phyloP scores from a whole-genome alignment of 2,329 filamentous ascomycete species.

The Fusarium sp. region DNA sequence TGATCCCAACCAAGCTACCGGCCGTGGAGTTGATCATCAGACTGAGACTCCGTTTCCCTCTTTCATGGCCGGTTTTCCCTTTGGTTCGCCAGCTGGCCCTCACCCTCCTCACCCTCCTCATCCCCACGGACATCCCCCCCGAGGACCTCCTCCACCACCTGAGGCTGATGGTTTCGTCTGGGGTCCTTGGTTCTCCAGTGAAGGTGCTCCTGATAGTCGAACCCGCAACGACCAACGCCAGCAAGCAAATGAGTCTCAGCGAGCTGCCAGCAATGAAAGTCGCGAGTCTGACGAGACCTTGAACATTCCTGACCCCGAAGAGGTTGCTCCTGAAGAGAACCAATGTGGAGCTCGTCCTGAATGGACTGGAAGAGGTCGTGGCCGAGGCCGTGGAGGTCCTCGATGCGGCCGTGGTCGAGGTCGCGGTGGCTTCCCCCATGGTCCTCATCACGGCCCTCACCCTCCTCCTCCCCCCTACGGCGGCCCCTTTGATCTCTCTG shows the following conservation, averaged over 20 bases:
- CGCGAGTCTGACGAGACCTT: conserved; percentile 53
- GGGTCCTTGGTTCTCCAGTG: conserved; percentile 45
- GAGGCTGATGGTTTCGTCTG: conserved; percentile 44
- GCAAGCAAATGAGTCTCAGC: conserved; percentile 30
- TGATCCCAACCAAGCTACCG: conserved; percentile 49
- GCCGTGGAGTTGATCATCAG: conserved; percentile 56
- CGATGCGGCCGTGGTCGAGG: conserved; percentile 39
- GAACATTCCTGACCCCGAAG: conserved; percentile 51
- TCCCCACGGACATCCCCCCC: conserved; percentile 25
- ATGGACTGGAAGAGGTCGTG: conserved; percentile 41
- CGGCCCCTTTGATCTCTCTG: conserved; percentile 54
- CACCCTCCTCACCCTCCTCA: conserved; percentile 17
- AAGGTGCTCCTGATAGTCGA: conserved; percentile 39
- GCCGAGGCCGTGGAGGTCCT: conserved; percentile 40
- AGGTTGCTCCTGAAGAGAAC: conserved; percentile 50
- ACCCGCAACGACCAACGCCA: conserved; percentile 37
- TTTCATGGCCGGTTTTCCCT: conserved; percentile 53
- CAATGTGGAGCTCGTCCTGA: conserved; percentile 40
- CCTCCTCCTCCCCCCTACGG: conserved; percentile 30
- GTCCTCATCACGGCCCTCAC: conserved; percentile 37
- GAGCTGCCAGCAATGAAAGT: conserved; percentile 48
- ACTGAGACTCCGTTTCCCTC: conserved; percentile 41
- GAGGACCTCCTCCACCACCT: conserved; percentile 38
- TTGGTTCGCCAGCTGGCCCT: conserved; percentile 39
- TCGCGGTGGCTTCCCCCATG: conserved; percentile 36